These are phyloP conservation scores for Hanseniaspora uvarum DNA, from an alignment of 1,139 yeast genomes.

Conservation along the genomic window DNA sequence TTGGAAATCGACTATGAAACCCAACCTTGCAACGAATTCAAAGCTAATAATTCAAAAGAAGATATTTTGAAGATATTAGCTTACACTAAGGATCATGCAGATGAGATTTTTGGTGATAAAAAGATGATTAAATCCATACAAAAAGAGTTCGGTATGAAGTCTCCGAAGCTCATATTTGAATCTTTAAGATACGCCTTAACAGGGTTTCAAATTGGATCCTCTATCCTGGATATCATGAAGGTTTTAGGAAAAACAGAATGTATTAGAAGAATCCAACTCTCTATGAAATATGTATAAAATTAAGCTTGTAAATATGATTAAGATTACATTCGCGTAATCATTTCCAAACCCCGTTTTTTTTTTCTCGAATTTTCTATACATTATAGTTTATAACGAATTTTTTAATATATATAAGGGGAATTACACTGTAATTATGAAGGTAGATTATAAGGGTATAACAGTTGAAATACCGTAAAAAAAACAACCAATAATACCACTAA, in stretches of 20 bases:
- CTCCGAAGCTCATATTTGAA: constrained; percentile 48
- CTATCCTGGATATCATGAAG: constrained; percentile 49
- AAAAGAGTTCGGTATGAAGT: constrained; percentile 18
- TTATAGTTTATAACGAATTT: not conserved
- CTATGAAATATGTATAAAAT: constrained; percentile 19
- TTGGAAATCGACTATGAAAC: constrained; percentile 33
- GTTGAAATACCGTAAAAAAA: not conserved
- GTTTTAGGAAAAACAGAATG: constrained; percentile 46
- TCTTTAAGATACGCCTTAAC: constrained; percentile 61
- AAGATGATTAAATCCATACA: constrained; percentile 7
- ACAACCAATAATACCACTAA: not conserved
- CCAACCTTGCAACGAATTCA: constrained; percentile 23
- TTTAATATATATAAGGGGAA: not conserved
- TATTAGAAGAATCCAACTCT: constrained; percentile 33
- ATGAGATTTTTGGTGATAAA: not conserved
- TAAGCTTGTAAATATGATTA: not conserved
- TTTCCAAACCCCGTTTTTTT: too few species aligned
- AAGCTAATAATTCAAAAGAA: constrained; percentile 20
- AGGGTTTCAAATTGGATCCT: constrained; percentile 62
- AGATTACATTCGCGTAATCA: not conserved
- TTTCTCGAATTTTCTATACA: not conserved
- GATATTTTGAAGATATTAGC: constrained; percentile 21
- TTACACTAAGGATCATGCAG: constrained; percentile 16
- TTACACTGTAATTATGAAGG: too few species aligned
- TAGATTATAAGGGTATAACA: too few species aligned